Evolutionary conservation across 345 rosid genomes (phyloP).

Genomic region (Gossypium arboreum): DNA sequence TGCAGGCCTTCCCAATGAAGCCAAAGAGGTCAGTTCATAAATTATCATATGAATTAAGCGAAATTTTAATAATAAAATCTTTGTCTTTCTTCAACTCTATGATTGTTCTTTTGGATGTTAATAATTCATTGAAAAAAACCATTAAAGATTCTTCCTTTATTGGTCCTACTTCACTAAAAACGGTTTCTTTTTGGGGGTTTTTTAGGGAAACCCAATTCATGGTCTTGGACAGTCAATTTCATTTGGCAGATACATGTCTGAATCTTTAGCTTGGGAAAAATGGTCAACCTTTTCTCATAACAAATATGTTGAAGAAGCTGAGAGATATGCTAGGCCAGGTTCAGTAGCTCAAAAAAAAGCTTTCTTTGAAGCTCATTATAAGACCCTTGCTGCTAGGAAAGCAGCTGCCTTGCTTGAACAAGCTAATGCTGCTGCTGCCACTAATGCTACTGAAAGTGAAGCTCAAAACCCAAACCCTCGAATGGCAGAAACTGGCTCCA

Average conservation of each 20-base stretch:
- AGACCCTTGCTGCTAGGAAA: conserved; percentile 70
- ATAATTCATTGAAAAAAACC: not conserved
- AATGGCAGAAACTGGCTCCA: conserved; percentile 6
- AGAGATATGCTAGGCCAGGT: conserved; percentile 69
- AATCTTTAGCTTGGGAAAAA: conserved; percentile 87
- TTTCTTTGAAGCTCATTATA: conserved; percentile 85
- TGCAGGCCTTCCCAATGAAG: conserved; percentile 50
- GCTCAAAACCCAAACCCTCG: conserved; percentile 14
- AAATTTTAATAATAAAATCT: not conserved
- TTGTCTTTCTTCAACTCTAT: conserved; percentile 14
- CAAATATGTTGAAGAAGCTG: conserved; percentile 75
- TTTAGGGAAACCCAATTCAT: conserved; percentile 58
- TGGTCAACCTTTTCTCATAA: conserved; percentile 80
- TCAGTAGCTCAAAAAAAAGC: conserved; percentile 90
- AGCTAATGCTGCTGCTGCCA: conserved; percentile 27
- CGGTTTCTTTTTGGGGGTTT: not conserved
- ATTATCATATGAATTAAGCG: not conserved
- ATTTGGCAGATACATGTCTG: conserved; percentile 86
- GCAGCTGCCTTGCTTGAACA: conserved; percentile 73
- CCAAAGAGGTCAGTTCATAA: conserved; percentile 49
- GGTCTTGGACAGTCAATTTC: conserved; percentile 77
- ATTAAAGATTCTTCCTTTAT: not conserved
- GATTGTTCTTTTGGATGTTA: not conserved
- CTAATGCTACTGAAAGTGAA: conserved; percentile 19
- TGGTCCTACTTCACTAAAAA: not conserved